Conservation (phyloP, 2,329 filamentous ascomycete genomes). For the Diplodia sapinea region DNA sequence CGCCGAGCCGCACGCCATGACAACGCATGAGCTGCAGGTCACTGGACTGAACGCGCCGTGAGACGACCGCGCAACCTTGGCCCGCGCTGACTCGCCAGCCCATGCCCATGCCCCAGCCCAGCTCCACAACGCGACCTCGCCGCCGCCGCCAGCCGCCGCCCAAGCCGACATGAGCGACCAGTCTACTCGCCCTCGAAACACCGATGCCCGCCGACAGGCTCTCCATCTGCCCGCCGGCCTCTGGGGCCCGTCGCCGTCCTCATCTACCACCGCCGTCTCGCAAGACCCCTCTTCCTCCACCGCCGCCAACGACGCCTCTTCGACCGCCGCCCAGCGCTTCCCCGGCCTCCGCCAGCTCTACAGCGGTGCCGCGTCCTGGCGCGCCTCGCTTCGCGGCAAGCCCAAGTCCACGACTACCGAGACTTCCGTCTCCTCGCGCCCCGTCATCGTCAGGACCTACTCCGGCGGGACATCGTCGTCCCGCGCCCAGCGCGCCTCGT, state of each 20-base stretch:
- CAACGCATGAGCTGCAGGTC: conserved; percentile 26
- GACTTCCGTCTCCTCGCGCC: conserved; percentile 50
- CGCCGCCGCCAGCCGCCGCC: neutral
- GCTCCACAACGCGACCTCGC: neutral
- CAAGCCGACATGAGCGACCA: conserved; percentile 18
- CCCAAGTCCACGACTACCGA: conserved; percentile 47
- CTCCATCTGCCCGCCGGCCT: conserved; percentile 5
- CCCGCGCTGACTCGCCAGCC: conserved; percentile 25
- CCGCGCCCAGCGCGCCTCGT: conserved; percentile 5
- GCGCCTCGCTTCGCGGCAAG: conserved; percentile 21
- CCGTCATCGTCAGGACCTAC: conserved; percentile 53
- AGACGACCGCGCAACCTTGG: conserved; percentile 19
- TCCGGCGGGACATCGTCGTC: conserved; percentile 35
- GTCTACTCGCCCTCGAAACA: conserved; percentile 8
- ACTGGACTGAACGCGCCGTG: conserved; percentile 24
- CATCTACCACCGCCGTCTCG: neutral
- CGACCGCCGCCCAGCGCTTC: conserved; percentile 8
- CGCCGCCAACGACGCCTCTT: conserved; percentile 1
- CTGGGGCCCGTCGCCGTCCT: neutral
- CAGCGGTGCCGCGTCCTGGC: conserved; percentile 25
- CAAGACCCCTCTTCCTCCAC: neutral
- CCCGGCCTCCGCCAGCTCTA: conserved; percentile 30
- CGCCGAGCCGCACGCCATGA: conserved; percentile 26
- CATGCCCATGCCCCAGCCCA: neutral
- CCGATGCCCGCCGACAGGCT: conserved; percentile 5